Conservation (phyloP, 257 asterid genomes). For the Solanum sitiens region DNA sequence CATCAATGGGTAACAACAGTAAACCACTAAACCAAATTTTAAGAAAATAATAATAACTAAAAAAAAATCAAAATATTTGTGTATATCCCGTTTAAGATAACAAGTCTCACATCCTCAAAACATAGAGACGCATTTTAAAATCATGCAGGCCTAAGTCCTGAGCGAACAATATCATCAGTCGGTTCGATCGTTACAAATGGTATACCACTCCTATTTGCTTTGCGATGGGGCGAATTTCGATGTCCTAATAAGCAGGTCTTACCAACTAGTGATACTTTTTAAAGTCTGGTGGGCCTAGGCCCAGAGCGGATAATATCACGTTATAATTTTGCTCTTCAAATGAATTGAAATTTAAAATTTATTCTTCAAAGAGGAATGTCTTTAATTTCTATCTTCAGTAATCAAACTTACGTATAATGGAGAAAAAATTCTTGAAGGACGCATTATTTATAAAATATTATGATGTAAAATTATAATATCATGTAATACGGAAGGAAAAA, state of each 20-base stretch:
- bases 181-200: rapidly evolving
- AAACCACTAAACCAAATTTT: not conserved
- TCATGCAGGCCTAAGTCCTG: too few relatives aligned
- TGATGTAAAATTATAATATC: not conserved
- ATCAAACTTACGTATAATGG: not conserved
- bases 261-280: too few relatives aligned
- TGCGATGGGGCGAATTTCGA: too few relatives aligned
- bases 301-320: too few relatives aligned
- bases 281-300: rapidly evolving
- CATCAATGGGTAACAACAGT: not conserved
- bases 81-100: not conserved
- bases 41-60: not conserved
- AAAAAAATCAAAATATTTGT: not conserved
- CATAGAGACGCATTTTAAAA: too few relatives aligned
- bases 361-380: not conserved
- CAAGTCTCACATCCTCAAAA: too few relatives aligned
- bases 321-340: not conserved
- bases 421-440: not conserved
- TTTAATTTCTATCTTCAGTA: not conserved
- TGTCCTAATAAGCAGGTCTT: too few relatives aligned
- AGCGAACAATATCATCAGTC: too few relatives aligned
- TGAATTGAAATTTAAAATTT: not conserved
- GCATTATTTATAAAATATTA: not conserved
- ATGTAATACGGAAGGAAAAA: not conserved
- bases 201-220: too few relatives aligned